Evolutionary conservation across 2,329 filamentous ascomycete species (phyloP), one percentile per base, ranked within the genome.

Genomic region (Passalora sequoiae): DNA sequence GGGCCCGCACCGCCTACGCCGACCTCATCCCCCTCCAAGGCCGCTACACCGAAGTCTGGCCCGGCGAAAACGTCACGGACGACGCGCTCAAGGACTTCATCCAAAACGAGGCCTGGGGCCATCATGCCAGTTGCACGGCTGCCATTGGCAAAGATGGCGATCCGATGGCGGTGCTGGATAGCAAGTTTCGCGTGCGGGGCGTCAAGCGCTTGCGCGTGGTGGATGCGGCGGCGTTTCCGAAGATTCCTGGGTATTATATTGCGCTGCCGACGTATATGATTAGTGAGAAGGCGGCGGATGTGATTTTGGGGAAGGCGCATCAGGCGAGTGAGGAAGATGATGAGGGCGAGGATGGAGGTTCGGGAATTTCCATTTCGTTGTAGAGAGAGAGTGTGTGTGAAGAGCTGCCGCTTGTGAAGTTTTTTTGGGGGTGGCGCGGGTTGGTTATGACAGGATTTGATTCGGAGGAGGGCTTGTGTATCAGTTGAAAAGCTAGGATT

Each of bases 201-300:
- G 72, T 78, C 0, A 59, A 67, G 1, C 72, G 73, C 0, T 57
- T 83, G 37, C 66, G 80, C 15, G 79, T 82, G 2, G 80, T 83
- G 0, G 80, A 83, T 63, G 79, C 77, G 1, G 74, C 69, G 17
- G 69, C 75, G 0, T 82, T 76, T 44, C 75, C 77, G 1, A 66
- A 67, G 40, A 76, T 75, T 38, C 75, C 76, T 0, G 77, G 77
- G 49, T 72, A 66, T 43, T 78, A 74, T 51, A 68, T 72, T 15
- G 67, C 69, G 4, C 57, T 73, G 0, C 69, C 75, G 1, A 71
- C 71, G 0, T 78, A 76, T 50, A 76, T 81, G 61, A 66, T 76
- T 4, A 69, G 69, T 1, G 77, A 82, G 66, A 83, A 82, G 67
- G 78, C 79, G 1, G 73, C 75, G 2, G 76, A 80, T 59, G 71